Evolutionary conservation across 2,329 filamentous ascomycete genomes (phyloP).

Genomic region (Colletotrichum gigasporum): DNA sequence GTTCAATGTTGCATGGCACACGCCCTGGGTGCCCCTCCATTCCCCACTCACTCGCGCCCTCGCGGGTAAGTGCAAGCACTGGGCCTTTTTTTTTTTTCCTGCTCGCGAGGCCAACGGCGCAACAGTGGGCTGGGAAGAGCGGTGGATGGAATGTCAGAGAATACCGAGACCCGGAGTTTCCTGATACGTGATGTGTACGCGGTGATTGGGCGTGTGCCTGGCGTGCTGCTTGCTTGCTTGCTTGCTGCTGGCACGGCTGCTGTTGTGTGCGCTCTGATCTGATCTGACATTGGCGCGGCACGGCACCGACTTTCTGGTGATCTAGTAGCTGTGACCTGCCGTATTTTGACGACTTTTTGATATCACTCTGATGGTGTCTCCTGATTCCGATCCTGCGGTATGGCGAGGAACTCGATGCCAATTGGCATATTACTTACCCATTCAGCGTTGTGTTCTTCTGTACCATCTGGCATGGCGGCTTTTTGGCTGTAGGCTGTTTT

Average conservation of each 20-base stretch:
- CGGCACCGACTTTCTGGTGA: neutral
- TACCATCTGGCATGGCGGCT: no score
- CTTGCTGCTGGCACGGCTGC: neutral
- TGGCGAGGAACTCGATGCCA: no score
- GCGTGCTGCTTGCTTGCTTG: no score
- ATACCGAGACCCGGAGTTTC: constrained; percentile 24
- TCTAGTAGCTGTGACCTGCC: no score
- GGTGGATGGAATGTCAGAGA: constrained; percentile 26
- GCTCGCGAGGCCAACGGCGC: no score
- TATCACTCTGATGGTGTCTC: neutral
- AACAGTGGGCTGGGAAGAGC: neutral
- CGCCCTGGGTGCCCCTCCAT: neutral
- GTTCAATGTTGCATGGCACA: constrained; percentile 21
- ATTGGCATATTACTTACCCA: no score
- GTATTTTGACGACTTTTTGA: neutral
- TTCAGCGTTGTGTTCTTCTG: neutral
- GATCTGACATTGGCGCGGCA: constrained; percentile 26
- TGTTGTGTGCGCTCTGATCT: neutral
- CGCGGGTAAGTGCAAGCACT: constrained; percentile 10
- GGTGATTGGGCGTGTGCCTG: no score
- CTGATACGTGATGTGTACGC: constrained; percentile 16
- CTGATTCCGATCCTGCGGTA: neutral
- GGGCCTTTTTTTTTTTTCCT: no score
- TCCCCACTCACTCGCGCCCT: neutral
- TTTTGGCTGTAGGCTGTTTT: neutral